These are phyloP conservation scores for Termitomyces eurrhizus DNA, from an alignment of 768 basidiomycete genomes.

Conservation along the genomic window DNA sequence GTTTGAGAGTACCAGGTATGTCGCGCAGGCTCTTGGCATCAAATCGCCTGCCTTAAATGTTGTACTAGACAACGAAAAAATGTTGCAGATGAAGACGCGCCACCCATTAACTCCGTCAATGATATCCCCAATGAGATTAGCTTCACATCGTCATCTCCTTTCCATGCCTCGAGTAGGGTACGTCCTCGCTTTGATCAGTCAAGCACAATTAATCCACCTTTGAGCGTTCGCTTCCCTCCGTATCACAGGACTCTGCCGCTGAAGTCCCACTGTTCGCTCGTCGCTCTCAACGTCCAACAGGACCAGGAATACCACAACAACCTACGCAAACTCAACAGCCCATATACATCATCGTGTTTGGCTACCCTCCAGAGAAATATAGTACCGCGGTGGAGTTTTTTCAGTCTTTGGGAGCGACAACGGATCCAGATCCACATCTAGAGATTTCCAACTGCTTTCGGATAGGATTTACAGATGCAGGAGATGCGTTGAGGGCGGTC, in stretches of 20 bases:
- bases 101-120: constrained; percentile 69
- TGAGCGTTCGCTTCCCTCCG: neutral
- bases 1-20: constrained; percentile 70
- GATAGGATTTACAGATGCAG: constrained; percentile 67
- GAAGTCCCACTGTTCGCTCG: constrained; percentile 38
- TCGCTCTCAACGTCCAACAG: constrained; percentile 25
- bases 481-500: constrained; percentile 75
- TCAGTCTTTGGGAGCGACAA: constrained; percentile 65
- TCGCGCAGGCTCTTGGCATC: neutral
- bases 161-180: constrained; percentile 39
- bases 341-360: constrained; percentile 74
- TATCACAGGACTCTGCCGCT: constrained; percentile 32
- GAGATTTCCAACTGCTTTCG: constrained; percentile 81
- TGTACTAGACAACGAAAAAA: constrained; percentile 51
- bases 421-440: constrained; percentile 61
- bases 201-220: neutral
- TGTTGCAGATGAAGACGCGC: constrained; percentile 74
- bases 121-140: constrained; percentile 65
- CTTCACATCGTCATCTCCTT: constrained; percentile 33
- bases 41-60: neutral
- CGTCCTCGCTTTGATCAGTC: constrained; percentile 17
- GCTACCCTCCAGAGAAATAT: constrained; percentile 83
- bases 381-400: constrained; percentile 71
- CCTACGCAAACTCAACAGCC: constrained; percentile 32
- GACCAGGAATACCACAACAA: constrained; percentile 23